Evolutionary conservation across 1,139 yeast genomes (phyloP).

Genomic region (Geotrichum macrosporum): DNA sequence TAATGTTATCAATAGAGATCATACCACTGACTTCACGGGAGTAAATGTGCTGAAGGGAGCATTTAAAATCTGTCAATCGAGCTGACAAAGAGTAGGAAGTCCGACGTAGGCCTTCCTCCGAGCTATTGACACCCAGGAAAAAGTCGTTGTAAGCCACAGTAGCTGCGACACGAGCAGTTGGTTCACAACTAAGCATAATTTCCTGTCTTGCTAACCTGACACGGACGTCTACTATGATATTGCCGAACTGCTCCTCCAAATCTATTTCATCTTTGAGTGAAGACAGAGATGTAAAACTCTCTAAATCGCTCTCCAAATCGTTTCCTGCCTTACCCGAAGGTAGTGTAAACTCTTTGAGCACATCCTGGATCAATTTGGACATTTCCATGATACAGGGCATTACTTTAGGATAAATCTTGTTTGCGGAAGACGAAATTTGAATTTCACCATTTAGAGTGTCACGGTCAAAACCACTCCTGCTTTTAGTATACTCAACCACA

Average conservation of each 20-base stretch:
- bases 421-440: conserved; percentile 66
- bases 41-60: conserved; percentile 82
- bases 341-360: conserved; percentile 17
- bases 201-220: conserved; percentile 67
- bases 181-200: conserved; percentile 79
- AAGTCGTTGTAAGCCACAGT: conserved; percentile 68
- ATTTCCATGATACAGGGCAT: conserved; percentile 72
- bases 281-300: not conserved
- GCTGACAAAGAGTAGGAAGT: conserved; percentile 43
- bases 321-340: conserved; percentile 1
- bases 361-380: conserved; percentile 33
- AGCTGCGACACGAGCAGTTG: conserved; percentile 89
- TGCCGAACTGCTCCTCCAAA: conserved; percentile 33
- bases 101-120: conserved; percentile 34
- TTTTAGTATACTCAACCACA: conserved; percentile 44
- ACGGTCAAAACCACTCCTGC: conserved; percentile 34
- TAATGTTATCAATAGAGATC: conserved; percentile 50
- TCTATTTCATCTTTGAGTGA: conserved; percentile 11
- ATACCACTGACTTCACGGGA: conserved; percentile 87
- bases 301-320: no score
- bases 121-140: conserved; percentile 52
- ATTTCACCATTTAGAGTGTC: conserved; percentile 54
- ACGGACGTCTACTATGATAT: conserved; percentile 61
- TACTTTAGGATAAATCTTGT: conserved; percentile 64
- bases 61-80: conserved; percentile 51